Evolutionary conservation across 257 asterid species (phyloP).

Genomic region (Datura wrightii): DNA sequence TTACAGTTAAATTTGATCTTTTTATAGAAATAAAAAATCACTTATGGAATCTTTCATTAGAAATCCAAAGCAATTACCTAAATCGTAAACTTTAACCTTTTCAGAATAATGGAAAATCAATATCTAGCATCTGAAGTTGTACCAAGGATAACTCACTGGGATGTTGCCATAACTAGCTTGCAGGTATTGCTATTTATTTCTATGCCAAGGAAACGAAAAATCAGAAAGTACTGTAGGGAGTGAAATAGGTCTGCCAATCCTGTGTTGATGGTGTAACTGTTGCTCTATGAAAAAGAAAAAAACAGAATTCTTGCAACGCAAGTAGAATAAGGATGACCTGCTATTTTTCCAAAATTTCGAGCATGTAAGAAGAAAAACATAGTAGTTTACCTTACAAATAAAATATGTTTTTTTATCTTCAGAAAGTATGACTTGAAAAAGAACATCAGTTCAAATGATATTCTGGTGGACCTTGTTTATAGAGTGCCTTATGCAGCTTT

Average conservation of each 20-base stretch:
- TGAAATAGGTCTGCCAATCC: conserved; percentile 12
- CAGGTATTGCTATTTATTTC: conserved; percentile 20
- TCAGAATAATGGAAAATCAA: conserved; percentile 1
- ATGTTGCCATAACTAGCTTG: background rate
- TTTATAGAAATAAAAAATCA: background rate
- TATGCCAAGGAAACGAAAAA: background rate
- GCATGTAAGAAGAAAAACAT: conserved; percentile 14
- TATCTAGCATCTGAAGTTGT: conserved; percentile 24
- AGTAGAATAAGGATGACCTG: conserved; percentile 6
- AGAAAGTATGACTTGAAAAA: conserved; percentile 1
- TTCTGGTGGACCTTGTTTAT: conserved; percentile 10
- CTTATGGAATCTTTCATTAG: background rate
- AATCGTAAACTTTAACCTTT: background rate
- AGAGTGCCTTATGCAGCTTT: conserved; percentile 19
- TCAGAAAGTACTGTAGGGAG: conserved; percentile 17
- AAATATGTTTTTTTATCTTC: conserved; percentile 17
- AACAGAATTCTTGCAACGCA: background rate
- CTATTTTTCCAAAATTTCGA: background rate
- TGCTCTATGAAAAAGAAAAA: background rate
- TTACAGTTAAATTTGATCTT: background rate
- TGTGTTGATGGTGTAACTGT: background rate
- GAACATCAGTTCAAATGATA: conserved; percentile 5
- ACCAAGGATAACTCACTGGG: conserved; percentile 5
- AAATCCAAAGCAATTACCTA: background rate
- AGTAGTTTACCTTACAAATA: background rate